phyloP scores from a whole-genome alignment of 2,329 filamentous ascomycete species.

The Mollisiaceae sp. region DNA sequence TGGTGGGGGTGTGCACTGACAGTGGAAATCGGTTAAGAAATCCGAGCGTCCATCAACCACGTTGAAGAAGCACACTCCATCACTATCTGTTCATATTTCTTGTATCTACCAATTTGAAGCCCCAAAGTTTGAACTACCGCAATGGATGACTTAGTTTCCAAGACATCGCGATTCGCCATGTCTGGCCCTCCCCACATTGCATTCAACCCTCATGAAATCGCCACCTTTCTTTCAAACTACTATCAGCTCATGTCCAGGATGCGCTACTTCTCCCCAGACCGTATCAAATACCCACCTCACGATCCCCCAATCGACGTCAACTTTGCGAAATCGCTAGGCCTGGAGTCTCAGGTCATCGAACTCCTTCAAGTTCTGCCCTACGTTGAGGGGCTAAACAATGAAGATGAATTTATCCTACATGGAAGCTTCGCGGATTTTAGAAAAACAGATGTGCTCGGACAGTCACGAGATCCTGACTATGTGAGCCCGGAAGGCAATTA shows the following conservation, averaged over 20 bases:
- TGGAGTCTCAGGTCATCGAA: constrained; percentile 22
- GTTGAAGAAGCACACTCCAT: too few relatives aligned
- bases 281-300: constrained; percentile 27
- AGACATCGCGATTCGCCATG: background rate
- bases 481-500: constrained; percentile 7
- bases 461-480: constrained; percentile 22
- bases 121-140: background rate
- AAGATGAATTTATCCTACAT: constrained; percentile 25
- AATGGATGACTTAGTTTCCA: background rate
- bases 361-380: constrained; percentile 26
- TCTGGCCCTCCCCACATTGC: background rate
- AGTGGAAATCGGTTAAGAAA: too few relatives aligned
- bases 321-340: constrained; percentile 15
- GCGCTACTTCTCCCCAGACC: constrained; percentile 19
- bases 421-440: constrained; percentile 28
- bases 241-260: constrained; percentile 26
- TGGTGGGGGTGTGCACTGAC: too few relatives aligned
- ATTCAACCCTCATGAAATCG: constrained; percentile 22
- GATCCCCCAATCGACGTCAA: constrained; percentile 20
- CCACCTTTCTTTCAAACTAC: constrained; percentile 16
- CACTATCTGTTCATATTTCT: too few relatives aligned
- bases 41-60: too few relatives aligned
- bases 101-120: background rate
- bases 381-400: constrained; percentile 12
- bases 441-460: constrained; percentile 1